Evolutionary conservation across 75 land plant species (phyloP), one percentile per base, ranked within the genome.

Genomic region (Adiantum capillusveneris): DNA sequence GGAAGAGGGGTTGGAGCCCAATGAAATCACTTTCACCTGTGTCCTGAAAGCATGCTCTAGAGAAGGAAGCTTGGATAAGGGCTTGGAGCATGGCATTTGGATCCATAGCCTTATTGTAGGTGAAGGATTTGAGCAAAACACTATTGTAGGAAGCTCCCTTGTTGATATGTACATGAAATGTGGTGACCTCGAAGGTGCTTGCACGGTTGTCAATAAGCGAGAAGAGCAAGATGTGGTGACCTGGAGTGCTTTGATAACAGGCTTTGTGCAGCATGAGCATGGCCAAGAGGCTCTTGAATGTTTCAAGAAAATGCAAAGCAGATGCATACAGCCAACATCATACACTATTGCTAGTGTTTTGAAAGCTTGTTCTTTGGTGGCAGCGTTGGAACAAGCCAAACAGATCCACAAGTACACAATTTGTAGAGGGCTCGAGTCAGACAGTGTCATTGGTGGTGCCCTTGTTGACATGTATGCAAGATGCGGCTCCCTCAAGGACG

Each of bases 181-280:
- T 20, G 6, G 75, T 13, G 59, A 29, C 11, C 1, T 52, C 1
- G 59, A 70, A 30, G 25, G 64, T 25, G 83, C 80, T 0, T 55
- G 75, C 1, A 16, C 19, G 48, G 11, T 80, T 52, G 71, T 76
- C 41, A 53, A 66, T 13, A 61, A 62, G 18, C 63, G 55, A 53
- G 70, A 63, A 9, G 27, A 49, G 19, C 45, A 34, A 27, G 53
- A 65, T 44, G 27, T 30, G 14, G 58, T 74, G 17, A 36, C 70
- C 0, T 76, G 74, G 79, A 76, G 29, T 61, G 61, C 69, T 11
- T 44, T 76, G 56, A 57, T 76, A 24, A 34, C 61, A 1, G 70
- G 66, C 0, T 76, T 50, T 64, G 67, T 60, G 14, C 45, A 58
- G 45, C 43, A 65, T 58, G 65, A 70, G 6, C 21, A 31, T 31